A percentile compares a stretch with the other conserved stretches of the same genome.
Conservation (phyloP, 495 filamentous ascomycete genomes). For the Aspergillus ostianus region DNA sequence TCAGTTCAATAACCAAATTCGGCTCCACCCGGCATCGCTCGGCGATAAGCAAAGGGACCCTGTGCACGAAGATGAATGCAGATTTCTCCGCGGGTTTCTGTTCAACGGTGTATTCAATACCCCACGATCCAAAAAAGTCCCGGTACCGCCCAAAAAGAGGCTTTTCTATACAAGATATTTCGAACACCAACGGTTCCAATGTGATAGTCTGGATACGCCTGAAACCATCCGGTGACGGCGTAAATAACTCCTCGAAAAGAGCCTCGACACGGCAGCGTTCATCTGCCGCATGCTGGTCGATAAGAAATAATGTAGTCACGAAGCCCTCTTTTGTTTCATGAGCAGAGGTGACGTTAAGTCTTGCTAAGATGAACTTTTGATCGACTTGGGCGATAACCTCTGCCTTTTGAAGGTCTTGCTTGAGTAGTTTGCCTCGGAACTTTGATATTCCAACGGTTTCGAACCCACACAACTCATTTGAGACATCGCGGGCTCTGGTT, state of each 20-base stretch:
- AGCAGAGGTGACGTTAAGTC: slow-evolving; percentile 32
- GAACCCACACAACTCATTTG: slow-evolving; percentile 11
- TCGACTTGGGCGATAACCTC: slow-evolving; percentile 81
- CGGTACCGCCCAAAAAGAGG: slow-evolving; percentile 53
- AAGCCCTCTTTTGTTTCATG: not conserved
- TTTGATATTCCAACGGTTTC: slow-evolving; percentile 25
- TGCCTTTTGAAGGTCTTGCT: slow-evolving; percentile 58
- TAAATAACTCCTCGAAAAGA: slow-evolving; percentile 54
- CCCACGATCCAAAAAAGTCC: slow-evolving; percentile 65
- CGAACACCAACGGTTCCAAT: slow-evolving; percentile 59
- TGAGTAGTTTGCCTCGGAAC: slow-evolving; percentile 61
- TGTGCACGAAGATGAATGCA: slow-evolving; percentile 45
- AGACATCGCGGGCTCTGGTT: slow-evolving; percentile 6
- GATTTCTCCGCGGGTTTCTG: slow-evolving; percentile 10
- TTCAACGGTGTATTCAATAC: slow-evolving; percentile 57
- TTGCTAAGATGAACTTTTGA: slow-evolving; percentile 81
- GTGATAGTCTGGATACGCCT: slow-evolving; percentile 26
- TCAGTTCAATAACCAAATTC: slow-evolving; percentile 62
- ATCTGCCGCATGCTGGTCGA: slow-evolving; percentile 95
- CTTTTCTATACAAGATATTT: slow-evolving; percentile 57
- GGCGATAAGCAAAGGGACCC: slow-evolving; percentile 67
- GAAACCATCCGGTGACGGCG: not conserved
- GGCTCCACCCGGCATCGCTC: slow-evolving; percentile 75
- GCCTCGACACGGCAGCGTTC: slow-evolving; percentile 80
- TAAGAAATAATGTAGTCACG: slow-evolving; percentile 55